Conservation (phyloP, 805 yeast species). For the Kazachstania bromeliacearum region DNA sequence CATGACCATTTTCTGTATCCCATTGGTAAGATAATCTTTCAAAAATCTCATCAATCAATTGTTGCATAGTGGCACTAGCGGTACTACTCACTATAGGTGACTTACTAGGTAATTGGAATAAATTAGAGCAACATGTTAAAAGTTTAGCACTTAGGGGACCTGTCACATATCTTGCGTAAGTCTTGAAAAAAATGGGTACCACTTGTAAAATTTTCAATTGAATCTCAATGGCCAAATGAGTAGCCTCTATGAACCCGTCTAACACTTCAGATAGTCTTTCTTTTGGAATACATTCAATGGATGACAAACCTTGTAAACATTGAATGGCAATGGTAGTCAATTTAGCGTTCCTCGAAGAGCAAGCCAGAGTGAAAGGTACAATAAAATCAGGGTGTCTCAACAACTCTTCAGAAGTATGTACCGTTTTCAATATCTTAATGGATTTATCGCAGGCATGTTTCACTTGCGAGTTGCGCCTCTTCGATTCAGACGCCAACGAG, state of each 20-base stretch:
- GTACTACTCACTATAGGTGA: conserved; percentile 76
- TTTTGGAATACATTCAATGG: conserved; percentile 44
- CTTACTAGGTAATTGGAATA: conserved; percentile 58
- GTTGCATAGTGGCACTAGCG: conserved; percentile 89
- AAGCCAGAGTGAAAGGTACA: conserved; percentile 61
- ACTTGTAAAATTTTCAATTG: conserved; percentile 81
- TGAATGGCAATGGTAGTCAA: conserved; percentile 64
- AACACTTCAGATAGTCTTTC: conserved; percentile 46
- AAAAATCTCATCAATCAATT: conserved; percentile 66
- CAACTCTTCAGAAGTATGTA: conserved; percentile 27
- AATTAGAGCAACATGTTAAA: conserved; percentile 54
- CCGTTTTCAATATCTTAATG: conserved; percentile 35
- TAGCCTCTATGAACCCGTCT: conserved; percentile 61
- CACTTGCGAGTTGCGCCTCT: conserved; percentile 61
- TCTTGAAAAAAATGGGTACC: conserved; percentile 63
- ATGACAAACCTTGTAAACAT: conserved; percentile 53
- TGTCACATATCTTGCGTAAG: conserved; percentile 45
- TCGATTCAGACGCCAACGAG: conserved; percentile 56
- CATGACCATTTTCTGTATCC: conserved; percentile 20
- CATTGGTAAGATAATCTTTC: conserved; percentile 41
- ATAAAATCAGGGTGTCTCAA: conserved; percentile 44
- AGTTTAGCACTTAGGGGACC: conserved; percentile 50
- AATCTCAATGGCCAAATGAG: conserved; percentile 67
- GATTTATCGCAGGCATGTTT: conserved; percentile 49
- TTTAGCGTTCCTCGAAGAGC: conserved; percentile 67